These are phyloP conservation scores for Solanum chmielewskii DNA, from an alignment of 257 asterid species.

Conservation along the genomic window DNA sequence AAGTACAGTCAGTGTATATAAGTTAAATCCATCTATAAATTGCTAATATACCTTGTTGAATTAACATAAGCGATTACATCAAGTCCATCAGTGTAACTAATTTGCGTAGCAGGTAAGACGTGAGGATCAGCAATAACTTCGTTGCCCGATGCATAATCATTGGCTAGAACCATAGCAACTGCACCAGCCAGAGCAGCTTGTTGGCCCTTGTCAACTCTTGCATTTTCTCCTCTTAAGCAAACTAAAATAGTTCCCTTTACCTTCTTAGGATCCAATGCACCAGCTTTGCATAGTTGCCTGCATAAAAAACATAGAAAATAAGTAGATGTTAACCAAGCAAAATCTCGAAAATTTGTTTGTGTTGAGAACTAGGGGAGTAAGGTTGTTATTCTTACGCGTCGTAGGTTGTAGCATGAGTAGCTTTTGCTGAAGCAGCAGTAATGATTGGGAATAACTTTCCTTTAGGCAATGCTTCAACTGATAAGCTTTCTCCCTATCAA, in stretches of 20 bases:
- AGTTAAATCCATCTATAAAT: not conserved
- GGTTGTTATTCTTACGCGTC: conserved; percentile 47
- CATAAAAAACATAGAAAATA: not conserved
- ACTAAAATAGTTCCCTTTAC: conserved; percentile 79
- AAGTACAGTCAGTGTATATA: not conserved
- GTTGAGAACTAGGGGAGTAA: not conserved
- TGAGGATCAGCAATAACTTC: conserved; percentile 88
- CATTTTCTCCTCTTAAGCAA: conserved; percentile 74
- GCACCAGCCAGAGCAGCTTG: conserved; percentile 81
- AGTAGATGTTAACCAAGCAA: not conserved
- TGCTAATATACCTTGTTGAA: conserved; percentile 39
- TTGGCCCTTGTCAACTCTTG: conserved; percentile 80
- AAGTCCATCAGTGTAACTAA: conserved; percentile 68
- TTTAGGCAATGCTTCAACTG: conserved; percentile 31
- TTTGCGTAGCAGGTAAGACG: conserved; percentile 78
- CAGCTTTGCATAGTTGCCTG: conserved; percentile 60
- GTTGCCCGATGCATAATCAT: conserved; percentile 57
- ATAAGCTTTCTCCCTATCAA: conserved; percentile 72
- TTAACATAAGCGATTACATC: conserved; percentile 37
- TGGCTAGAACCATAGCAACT: conserved; percentile 81
- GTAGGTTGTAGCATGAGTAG: conserved; percentile 18
- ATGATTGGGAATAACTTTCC: conserved; percentile 36
- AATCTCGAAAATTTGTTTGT: not conserved
- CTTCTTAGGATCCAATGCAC: conserved; percentile 60
- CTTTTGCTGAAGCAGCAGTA: conserved; percentile 41